Percentiles rank a stretch among this genome's conserved stretches.
phyloP scores from a whole-genome alignment of 2,329 filamentous ascomycete species.

The Fusarium siculi region DNA sequence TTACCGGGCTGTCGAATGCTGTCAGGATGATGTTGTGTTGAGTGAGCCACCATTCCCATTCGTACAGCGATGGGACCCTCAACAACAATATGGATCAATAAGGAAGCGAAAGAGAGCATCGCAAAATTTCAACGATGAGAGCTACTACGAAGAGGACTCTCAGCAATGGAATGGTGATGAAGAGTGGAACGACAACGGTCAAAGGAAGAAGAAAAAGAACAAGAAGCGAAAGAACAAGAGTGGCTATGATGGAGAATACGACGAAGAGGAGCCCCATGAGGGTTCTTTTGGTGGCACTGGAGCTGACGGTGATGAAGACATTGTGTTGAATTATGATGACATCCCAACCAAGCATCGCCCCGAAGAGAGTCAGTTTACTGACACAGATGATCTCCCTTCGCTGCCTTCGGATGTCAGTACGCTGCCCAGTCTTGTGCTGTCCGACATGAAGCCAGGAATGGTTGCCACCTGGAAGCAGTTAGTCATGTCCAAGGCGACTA shows the following conservation, averaged over 20 bases:
- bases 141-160: slow-evolving; percentile 44
- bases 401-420: slow-evolving; percentile 67
- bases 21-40: slow-evolving; percentile 73
- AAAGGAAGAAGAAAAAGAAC: slow-evolving; percentile 49
- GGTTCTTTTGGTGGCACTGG: background rate
- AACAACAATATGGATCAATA: slow-evolving; percentile 64
- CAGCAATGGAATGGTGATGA: slow-evolving; percentile 44
- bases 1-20: slow-evolving; percentile 86
- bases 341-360: slow-evolving; percentile 46
- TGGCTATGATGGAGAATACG: slow-evolving; percentile 12
- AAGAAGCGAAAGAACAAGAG: slow-evolving; percentile 51
- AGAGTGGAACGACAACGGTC: slow-evolving; percentile 50
- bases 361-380: slow-evolving; percentile 58
- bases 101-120: slow-evolving; percentile 62
- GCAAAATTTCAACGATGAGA: slow-evolving; percentile 47
- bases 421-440: slow-evolving; percentile 61
- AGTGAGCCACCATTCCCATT: slow-evolving; percentile 90
- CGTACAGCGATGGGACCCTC: slow-evolving; percentile 86
- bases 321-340: slow-evolving; percentile 56
- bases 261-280: slow-evolving; percentile 19
- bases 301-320: slow-evolving; percentile 40
- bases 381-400: slow-evolving; percentile 69
- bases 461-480: slow-evolving; percentile 76
- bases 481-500: slow-evolving; percentile 68
- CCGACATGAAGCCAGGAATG: slow-evolving; percentile 66